Percentiles rank a stretch among this genome's conserved stretches.
These are phyloP conservation scores for Hanseniaspora lindneri DNA, from an alignment of 805 yeast species.

Conservation along the genomic window DNA sequence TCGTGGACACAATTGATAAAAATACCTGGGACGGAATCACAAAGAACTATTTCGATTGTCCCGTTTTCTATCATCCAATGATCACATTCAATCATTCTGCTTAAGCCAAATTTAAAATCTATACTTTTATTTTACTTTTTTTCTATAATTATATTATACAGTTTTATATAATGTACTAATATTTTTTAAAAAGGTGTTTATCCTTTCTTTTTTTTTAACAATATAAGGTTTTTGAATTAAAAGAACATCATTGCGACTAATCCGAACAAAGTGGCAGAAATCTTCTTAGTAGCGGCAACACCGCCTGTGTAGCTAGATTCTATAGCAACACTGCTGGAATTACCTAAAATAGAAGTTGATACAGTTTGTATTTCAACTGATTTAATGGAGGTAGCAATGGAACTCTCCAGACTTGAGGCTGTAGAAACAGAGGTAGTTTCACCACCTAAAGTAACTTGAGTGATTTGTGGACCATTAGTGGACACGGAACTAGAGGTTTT, in stretches of 20 bases:
- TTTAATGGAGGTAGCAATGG: too few species aligned
- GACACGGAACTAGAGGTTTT: slow-evolving; percentile 45
- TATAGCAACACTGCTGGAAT: slow-evolving; percentile 9
- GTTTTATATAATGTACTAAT: background rate
- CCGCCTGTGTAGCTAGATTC: background rate
- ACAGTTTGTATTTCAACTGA: too few species aligned
- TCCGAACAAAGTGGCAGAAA: background rate
- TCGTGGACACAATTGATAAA: slow-evolving; percentile 23
- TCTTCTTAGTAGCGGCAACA: background rate
- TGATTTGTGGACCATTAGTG: slow-evolving; percentile 26
- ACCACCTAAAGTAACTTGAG: slow-evolving; percentile 43
- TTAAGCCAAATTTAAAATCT: background rate
- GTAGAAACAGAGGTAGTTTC: background rate
- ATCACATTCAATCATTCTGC: slow-evolving; percentile 20
- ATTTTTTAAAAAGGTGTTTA: too few species aligned
- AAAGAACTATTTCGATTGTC: slow-evolving; percentile 28
- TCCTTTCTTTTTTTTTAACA: too few species aligned
- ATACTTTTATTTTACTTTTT: background rate
- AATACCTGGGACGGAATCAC: slow-evolving; percentile 27
- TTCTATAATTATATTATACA: background rate
- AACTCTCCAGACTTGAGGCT: background rate
- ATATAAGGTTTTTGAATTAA: too few species aligned
- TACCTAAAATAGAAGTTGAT: slow-evolving; percentile 29
- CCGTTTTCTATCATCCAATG: slow-evolving; percentile 29
- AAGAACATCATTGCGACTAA: background rate